These are phyloP conservation scores for Arachis stenosperma DNA, from an alignment of 306 rosid genomes.

Conservation along the genomic window DNA sequence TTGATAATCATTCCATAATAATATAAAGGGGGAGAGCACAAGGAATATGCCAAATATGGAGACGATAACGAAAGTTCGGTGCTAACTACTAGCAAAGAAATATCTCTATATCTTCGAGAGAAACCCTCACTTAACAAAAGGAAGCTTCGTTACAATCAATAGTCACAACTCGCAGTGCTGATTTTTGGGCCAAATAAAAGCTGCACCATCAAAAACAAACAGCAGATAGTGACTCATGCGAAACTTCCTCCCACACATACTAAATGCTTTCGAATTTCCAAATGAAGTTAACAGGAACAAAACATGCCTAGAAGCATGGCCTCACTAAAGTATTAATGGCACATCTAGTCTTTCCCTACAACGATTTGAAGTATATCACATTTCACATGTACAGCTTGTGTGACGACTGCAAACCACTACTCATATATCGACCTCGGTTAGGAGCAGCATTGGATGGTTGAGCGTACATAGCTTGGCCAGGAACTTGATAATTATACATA, in stretches of 20 bases:
- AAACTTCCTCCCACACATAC: background rate
- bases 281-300: slow-evolving; percentile 15
- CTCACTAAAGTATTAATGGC: slow-evolving; percentile 4
- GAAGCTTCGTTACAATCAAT: background rate
- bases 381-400: slow-evolving; percentile 46
- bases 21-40: background rate
- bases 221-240: background rate
- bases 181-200: background rate
- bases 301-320: background rate
- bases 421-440: slow-evolving; percentile 55
- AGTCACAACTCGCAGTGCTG: background rate
- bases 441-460: slow-evolving; percentile 54
- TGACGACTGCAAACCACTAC: slow-evolving; percentile 55
- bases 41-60: background rate
- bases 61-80: background rate
- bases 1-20: background rate
- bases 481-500: slow-evolving; percentile 55
- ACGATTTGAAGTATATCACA: slow-evolving; percentile 31
- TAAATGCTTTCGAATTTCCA: background rate
- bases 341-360: slow-evolving; percentile 21
- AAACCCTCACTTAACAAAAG: background rate
- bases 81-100: too few species aligned
- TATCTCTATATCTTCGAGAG: background rate
- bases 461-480: slow-evolving; percentile 59
- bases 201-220: background rate